phyloP scores from a whole-genome alignment of 768 basidiomycete species.

The Hirschioporus abietinus region DNA sequence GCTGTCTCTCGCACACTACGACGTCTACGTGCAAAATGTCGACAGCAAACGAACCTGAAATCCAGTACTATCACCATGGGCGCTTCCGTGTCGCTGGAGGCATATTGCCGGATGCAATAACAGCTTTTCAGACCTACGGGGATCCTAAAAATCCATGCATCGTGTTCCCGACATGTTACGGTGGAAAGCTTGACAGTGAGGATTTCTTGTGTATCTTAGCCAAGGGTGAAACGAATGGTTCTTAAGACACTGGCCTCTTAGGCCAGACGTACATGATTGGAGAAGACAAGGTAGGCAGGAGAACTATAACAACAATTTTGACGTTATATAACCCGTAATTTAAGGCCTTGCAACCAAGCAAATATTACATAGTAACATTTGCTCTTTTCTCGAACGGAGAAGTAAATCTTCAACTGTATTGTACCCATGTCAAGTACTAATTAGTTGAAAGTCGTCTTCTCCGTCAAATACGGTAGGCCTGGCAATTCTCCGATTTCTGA shows the following conservation, averaged over 20 bases:
- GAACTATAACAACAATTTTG: background rate
- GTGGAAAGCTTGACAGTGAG: conserved; percentile 19
- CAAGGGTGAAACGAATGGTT: background rate
- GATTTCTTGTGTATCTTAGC: background rate
- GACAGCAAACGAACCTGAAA: conserved; percentile 2
- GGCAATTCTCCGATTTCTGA: background rate
- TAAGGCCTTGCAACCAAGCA: conserved; percentile 20
- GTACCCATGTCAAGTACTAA: background rate
- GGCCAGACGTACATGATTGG: conserved; percentile 20
- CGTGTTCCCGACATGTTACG: conserved; percentile 23
- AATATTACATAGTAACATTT: conserved; percentile 24
- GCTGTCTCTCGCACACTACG: background rate
- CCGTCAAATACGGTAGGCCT: conserved; percentile 23
- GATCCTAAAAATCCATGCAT: conserved; percentile 21
- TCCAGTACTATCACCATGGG: conserved; percentile 21
- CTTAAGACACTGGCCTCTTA: conserved; percentile 3
- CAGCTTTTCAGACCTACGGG: conserved; percentile 22
- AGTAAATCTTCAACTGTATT: conserved; percentile 13
- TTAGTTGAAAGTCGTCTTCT: conserved; percentile 19
- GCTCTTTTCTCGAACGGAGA: conserved; percentile 26
- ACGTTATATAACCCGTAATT: background rate
- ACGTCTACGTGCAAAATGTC: background rate
- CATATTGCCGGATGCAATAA: conserved; percentile 20
- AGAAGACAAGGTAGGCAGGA: conserved; percentile 15
- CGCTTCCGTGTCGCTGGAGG: conserved; percentile 20